A percentile compares a stretch with the other conserved stretches of the same genome.
phyloP scores from a whole-genome alignment of 2,329 filamentous ascomycete species.

The Fusarium marasasianum region DNA sequence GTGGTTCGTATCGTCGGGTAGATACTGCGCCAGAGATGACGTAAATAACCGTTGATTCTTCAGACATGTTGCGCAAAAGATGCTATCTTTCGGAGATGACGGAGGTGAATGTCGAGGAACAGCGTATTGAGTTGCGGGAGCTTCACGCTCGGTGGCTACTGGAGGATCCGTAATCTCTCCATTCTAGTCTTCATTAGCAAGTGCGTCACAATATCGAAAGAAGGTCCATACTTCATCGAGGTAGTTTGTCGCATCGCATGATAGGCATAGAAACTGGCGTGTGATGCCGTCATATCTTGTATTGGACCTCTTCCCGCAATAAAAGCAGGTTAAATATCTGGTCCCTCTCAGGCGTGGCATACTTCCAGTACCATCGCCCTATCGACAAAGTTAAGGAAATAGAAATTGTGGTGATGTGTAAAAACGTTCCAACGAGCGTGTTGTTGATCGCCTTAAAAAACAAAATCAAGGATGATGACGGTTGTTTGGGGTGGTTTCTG shows the following conservation, averaged over 20 bases:
- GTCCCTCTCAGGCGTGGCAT: conserved; percentile 57
- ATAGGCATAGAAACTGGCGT: conserved; percentile 75
- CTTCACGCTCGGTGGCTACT: conserved; percentile 59
- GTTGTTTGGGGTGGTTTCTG: conserved; percentile 45
- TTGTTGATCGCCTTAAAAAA: conserved; percentile 27
- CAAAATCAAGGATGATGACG: conserved; percentile 9
- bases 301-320: conserved; percentile 77
- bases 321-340: conserved; percentile 76
- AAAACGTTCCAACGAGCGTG: not conserved
- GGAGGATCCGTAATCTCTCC: conserved; percentile 92
- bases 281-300: conserved; percentile 66
- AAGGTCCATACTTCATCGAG: conserved; percentile 75
- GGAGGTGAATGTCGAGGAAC: conserved; percentile 50
- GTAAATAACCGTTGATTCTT: conserved; percentile 90
- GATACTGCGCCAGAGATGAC: conserved; percentile 80
- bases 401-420: not conserved
- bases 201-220: fast-evolving
- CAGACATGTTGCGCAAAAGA: conserved; percentile 80
- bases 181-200: conserved; percentile 60
- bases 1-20: conserved; percentile 71
- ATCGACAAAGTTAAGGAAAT: not conserved
- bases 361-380: conserved; percentile 28
- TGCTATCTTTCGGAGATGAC: conserved; percentile 41
- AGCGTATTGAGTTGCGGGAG: conserved; percentile 58
- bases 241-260: conserved; percentile 89